phyloP scores from a whole-genome alignment of 164 flowering plant genomes.

The Nymphaea colorata region DNA sequence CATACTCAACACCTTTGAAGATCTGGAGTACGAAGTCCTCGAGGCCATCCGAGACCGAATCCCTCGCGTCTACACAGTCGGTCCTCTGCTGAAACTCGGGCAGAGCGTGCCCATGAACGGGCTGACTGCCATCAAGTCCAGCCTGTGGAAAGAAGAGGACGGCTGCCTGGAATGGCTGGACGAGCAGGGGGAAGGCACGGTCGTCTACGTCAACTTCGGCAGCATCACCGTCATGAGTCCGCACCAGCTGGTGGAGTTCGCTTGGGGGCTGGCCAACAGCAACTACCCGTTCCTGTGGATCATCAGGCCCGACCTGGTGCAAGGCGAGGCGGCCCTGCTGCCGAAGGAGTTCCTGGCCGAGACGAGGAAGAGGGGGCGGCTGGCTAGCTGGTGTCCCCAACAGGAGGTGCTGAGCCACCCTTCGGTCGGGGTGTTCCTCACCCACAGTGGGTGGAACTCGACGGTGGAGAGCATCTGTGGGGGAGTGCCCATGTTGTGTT shows the following conservation, averaged over 20 bases:
- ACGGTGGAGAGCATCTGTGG: constrained; percentile 7
- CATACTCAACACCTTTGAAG: constrained; percentile 29
- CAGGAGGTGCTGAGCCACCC: constrained; percentile 10
- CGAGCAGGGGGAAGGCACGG: constrained; percentile 18
- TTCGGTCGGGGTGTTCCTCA: constrained; percentile 8
- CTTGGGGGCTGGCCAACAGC: constrained; percentile 48
- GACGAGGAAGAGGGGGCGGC: constrained; percentile 4
- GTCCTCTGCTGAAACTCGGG: constrained; percentile 10
- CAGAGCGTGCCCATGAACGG: not conserved
- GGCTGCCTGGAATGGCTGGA: constrained; percentile 43
- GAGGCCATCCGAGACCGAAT: constrained; percentile 11
- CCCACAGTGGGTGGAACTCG: constrained; percentile 14
- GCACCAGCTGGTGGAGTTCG: constrained; percentile 29
- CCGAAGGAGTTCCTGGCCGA: constrained; percentile 5
- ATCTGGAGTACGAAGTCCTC: constrained; percentile 20
- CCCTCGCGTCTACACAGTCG: constrained; percentile 20
- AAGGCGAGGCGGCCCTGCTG: constrained; percentile 1
- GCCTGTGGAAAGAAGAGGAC: constrained; percentile 33
- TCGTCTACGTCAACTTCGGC: constrained; percentile 44
- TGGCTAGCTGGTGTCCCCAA: constrained; percentile 10
- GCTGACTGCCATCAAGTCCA: constrained; percentile 1
- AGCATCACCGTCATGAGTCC: constrained; percentile 31
- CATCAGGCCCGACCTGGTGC: constrained; percentile 7
- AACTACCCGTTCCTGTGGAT: constrained; percentile 13
- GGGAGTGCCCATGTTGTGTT: constrained; percentile 5